Conservation (phyloP, 2,329 filamentous ascomycete species). For the Ophiostoma triangulosporum region DNA sequence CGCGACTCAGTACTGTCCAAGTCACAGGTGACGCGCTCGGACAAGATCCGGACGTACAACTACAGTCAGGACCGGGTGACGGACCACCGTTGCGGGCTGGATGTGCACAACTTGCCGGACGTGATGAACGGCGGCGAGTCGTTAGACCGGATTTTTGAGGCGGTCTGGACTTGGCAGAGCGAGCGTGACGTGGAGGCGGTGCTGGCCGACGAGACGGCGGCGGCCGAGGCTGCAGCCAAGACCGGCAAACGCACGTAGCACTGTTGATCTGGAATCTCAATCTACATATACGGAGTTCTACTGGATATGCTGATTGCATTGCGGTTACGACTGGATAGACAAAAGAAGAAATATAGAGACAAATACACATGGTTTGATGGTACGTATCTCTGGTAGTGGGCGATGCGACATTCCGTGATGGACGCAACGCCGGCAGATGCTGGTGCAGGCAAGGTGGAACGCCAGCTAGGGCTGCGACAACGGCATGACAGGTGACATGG, state of each 20-base stretch:
- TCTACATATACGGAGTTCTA: too few species aligned
- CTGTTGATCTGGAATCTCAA: too few species aligned
- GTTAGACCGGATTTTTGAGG: conserved; percentile 64
- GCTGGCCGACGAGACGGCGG: conserved; percentile 47
- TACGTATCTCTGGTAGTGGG: too few species aligned
- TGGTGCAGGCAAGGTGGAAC: too few species aligned
- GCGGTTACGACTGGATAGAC: not conserved
- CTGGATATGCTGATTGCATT: too few species aligned
- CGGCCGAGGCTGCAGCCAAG: conserved; percentile 15
- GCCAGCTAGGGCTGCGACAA: too few species aligned
- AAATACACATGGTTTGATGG: too few species aligned
- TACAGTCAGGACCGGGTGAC: conserved; percentile 64
- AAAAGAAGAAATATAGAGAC: not conserved
- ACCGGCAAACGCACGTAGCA: too few species aligned
- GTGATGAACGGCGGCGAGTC: conserved; percentile 63
- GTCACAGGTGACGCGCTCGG: conserved; percentile 73
- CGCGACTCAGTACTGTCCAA: conserved; percentile 66
- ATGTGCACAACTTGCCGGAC: conserved; percentile 65
- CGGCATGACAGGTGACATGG: too few species aligned
- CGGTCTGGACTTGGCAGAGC: conserved; percentile 62
- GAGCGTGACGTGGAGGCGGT: conserved; percentile 62
- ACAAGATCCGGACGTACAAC: conserved; percentile 93
- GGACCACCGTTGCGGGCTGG: conserved; percentile 71
- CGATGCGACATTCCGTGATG: too few species aligned
- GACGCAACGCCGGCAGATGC: too few species aligned